phyloP scores from a whole-genome alignment of 108 stramenopile species.

The Cyclotella sp. region DNA sequence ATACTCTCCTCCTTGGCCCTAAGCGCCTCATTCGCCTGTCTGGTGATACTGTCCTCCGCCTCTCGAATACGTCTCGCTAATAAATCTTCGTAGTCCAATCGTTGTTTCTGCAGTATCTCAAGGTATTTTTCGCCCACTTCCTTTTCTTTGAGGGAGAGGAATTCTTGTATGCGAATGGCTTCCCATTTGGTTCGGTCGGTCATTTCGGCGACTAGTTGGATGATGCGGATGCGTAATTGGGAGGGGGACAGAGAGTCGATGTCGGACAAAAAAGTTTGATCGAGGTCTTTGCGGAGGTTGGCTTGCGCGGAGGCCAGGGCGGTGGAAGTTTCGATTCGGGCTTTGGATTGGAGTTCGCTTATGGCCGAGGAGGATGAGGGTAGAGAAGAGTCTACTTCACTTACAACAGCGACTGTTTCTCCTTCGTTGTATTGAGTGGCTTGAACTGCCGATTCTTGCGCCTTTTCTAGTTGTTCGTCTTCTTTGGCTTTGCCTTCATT shows the following conservation, averaged over 20 bases:
- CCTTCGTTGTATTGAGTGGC: constrained; percentile 40
- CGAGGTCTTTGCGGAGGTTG: constrained; percentile 48
- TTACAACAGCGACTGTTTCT: neutral
- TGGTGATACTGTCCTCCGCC: constrained; percentile 61
- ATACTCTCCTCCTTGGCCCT: constrained; percentile 75
- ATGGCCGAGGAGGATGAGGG: constrained; percentile 32
- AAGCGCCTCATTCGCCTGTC: constrained; percentile 58
- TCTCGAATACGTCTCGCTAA: constrained; percentile 62
- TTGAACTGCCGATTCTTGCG: constrained; percentile 33
- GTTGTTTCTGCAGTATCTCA: constrained; percentile 70
- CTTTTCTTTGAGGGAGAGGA: constrained; percentile 81
- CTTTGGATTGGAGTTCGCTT: constrained; percentile 33
- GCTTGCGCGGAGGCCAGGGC: constrained; percentile 30
- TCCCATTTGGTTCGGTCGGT: constrained; percentile 87
- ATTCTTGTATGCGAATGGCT: constrained; percentile 83
- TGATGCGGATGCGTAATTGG: constrained; percentile 69
- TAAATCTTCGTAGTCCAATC: constrained; percentile 73
- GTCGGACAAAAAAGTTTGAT: constrained; percentile 54
- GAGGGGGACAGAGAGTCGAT: constrained; percentile 55
- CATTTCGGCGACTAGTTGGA: constrained; percentile 81
- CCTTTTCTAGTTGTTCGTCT: constrained; percentile 36
- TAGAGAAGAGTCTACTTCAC: constrained; percentile 14
- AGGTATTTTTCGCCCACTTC: constrained; percentile 66
- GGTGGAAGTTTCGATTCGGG: constrained; percentile 6
- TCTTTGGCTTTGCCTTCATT: constrained; percentile 37